Evolutionary conservation across 805 yeast species (phyloP), one percentile per base, ranked within the genome.

Genomic region (Cyberlindnera maclurae): DNA sequence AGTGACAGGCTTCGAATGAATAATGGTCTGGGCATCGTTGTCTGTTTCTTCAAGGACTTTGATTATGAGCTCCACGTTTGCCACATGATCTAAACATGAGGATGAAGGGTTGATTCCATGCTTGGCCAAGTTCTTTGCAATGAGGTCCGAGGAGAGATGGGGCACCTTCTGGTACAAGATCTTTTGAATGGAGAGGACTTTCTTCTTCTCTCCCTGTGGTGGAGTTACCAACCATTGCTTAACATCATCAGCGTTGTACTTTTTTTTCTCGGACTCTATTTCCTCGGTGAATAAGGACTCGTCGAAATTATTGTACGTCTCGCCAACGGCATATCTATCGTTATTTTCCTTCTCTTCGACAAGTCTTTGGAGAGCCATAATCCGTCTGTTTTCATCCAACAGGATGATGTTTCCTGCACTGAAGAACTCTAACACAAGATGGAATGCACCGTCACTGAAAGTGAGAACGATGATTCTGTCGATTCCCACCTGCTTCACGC

Each of bases 321-420:
- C 87, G 15, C 90, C 93, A 22, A 86, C 89, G 1, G 86, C 84
- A 54, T 79, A 79, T 41, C 68, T 68, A 32, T 67, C 77, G 39
- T 73, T 74, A 46, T 75, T 77, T 28, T 74, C 83, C 51, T 79
- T 75, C 38, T 83, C 94, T 26, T 75, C 75, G 9, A 87, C 96
- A 16, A 82, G 64, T 60, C 97, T 75, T 55, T 83, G 89, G 22
- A 88, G 62, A 0, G 90, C 68, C 51, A 88, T 50, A 36, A 89
- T 87, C 50, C 73, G 78, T 43, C 68, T 59, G 15, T 79, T 71
- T 22, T 75, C 70, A 58, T 90, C 94, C 44, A 90, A 66, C 15
- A 90, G 66, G 15, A 90, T 65, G 39, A 90, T 75, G 55, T 90
- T 90, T 20, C 98, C 98, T 3, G 96, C 96, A 55, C 96, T 84